These are phyloP conservation scores for Microbotryum scabiosae DNA, from an alignment of 1,284 basidiomycete species.

Conservation along the genomic window DNA sequence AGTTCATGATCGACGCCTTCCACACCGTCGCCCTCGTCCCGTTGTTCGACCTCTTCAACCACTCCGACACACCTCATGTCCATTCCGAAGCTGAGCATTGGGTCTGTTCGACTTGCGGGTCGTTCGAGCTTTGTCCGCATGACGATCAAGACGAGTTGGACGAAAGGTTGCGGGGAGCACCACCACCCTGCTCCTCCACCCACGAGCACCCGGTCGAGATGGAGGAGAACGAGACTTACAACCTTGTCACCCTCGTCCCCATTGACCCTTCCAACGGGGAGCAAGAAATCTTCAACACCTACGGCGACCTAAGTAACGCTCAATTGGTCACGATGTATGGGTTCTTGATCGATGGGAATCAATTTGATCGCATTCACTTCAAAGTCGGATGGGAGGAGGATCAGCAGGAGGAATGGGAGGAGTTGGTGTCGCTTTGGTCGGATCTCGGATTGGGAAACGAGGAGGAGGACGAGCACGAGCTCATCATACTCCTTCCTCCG, in stretches of 20 bases:
- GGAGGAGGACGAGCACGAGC: conserved; percentile 1
- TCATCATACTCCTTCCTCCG: not conserved
- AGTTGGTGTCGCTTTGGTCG: not conserved
- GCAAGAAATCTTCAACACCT: conserved; percentile 74
- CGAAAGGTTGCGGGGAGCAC: not conserved
- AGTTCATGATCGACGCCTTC: conserved; percentile 73
- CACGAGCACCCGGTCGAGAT: conserved; percentile 13
- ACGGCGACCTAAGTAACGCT: conserved; percentile 58
- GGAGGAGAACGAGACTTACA: conserved; percentile 35
- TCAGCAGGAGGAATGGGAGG: too few species aligned
- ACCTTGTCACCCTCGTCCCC: conserved; percentile 38
- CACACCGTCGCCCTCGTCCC: conserved; percentile 81
- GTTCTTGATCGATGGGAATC: conserved; percentile 46
- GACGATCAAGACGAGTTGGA: conserved; percentile 44
- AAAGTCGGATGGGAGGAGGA: too few species aligned
- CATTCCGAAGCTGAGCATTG: conserved; percentile 68
- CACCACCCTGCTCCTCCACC: not conserved
- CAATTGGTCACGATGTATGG: conserved; percentile 65
- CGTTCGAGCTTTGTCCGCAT: conserved; percentile 61
- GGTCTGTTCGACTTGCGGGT: conserved; percentile 73
- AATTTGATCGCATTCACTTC: conserved; percentile 8
- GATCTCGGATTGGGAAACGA: not conserved
- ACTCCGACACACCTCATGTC: conserved; percentile 60
- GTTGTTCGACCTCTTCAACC: conserved; percentile 83
- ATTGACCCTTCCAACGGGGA: conserved; percentile 31